Base-by-base conservation (phyloP, 768 basidiomycete genomes). In the Naganishia kalamii region DNA sequence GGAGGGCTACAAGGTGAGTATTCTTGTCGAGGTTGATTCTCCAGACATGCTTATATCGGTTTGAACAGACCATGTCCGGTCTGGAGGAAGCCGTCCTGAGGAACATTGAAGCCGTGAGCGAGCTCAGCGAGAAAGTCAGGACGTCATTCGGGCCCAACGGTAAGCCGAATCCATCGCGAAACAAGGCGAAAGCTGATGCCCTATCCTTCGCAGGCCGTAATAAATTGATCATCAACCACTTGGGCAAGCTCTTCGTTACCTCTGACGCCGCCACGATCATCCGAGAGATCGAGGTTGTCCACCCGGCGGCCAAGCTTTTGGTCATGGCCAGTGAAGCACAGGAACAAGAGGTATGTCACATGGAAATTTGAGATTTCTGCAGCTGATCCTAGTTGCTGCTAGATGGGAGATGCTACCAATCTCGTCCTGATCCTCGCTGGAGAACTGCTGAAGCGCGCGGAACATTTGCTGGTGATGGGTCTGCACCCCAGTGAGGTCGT, bases 181-280 rank as follows among this genome's bases (percentile, higher is more conserved):
- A n/a, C 29, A 50, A 25, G 8, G 23, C 23, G 21, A 7, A 23
- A 17, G 40, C 23, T 57, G 8, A 13, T 25, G 6, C 17, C 17
- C 19, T 30, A 21, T 25, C 19, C 51, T 48, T 29, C 33, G 21
- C 61, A 91, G 94, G 94, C 51, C 85, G 94, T 60, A 99, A 97
- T 80, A 99, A 99, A 79, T 86, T 99, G 62, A 81, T 99, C 77
- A 94, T 99, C 80, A 99, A 99, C 79, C 94, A 98, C 79, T 83
- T 99, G 37, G 92, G 92, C 62, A 84, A 87, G 78, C 83, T 97
- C 41, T 98, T 98, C 79, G 93, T 98, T 66, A 99, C 96, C 35
- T 94, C 92, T 50, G 94, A 99, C 84, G 94, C 96, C 11, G 96
- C 96, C 13, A 98, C 94, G 65, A 98, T 99, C 79, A 92, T 99